Evolutionary conservation across 768 basidiomycete genomes (phyloP), one percentile per base, ranked within the genome.

Genomic region (Boletus sensibilis): DNA sequence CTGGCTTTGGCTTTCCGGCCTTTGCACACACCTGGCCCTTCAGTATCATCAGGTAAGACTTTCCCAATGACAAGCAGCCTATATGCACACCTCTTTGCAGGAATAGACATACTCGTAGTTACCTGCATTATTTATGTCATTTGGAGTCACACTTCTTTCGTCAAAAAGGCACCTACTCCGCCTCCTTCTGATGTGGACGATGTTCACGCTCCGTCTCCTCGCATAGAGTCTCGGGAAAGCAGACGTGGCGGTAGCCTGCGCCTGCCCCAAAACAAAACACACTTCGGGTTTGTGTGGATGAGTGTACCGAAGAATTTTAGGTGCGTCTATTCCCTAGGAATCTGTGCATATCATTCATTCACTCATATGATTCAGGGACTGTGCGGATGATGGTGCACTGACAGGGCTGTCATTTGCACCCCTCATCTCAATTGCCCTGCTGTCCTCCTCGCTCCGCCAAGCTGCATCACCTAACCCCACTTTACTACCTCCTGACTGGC

Each of bases 301-400:
- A 88, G 91, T 16, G 90, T 92, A 5, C 87, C 89, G 0, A 91
- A 92, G 71, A 92, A 94, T 65, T 94, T 90, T 67, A 79, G 91
- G 90, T 88, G 60, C 40, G 75, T 64, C 39, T 48, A 41, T 33
- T 35, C 42, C n/a, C 29, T 31, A 29, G 29, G 20, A 43, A 44
- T 50, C 14, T 50, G 1, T 50, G 18, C 40, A 40, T 35, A 11
- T 52, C 52, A n/a, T 54, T 70, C 45, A 60, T 46, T 52, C 52
- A n/a, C 55, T 70, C 45, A 60, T 46, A 55, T 59, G 52, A 49
- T 39, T 61, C 58, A 94, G 93, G 67, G 84, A 90, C 53, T 88
- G 87, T 45, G 73, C 80, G 13, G 94, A 96, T 67, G 94, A 97
- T 69, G 95, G 95, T 14, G 84, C 88, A 23, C 74, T 91, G 55